Base-by-base conservation (phyloP, 2,329 filamentous ascomycete genomes). In the Cryoendolithus antarcticus region DNA sequence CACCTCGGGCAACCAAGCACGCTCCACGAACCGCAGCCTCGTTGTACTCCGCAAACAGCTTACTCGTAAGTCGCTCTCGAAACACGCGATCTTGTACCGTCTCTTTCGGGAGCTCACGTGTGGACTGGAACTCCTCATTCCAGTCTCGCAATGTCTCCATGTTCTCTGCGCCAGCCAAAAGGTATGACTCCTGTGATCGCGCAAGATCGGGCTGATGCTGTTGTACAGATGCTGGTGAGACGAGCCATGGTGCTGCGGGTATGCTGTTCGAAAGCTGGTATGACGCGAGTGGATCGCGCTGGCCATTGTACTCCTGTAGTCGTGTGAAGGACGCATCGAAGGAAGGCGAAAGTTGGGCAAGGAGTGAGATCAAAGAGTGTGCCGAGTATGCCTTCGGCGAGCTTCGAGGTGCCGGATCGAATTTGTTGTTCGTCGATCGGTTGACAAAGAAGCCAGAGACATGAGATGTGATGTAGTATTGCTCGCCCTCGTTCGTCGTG, bases 71-170 rank as follows among this genome's bases (percentile, higher is more conserved):
- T 27, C 91, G 79, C 62, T 98, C 91, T 24, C 91, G 77, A 72
- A 96, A 96, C 11, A 98, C 88, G 39, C 89, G 79, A 57, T 98
- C 91, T 61, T 95, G 89, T 8, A 98, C 83, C 6, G 80, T 86
- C 48, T 95, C 89, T 57, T 86, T 89, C 28, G 89, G 88, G 47
- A 98, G 73, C 62, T 98, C 91, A 53, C 86, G 80, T 8, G 91
- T 94, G 2, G 89, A 94, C 62, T 98, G 91, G 58, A 98, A 93
- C 58, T 98, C 91, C 61, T 98, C 91, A 53, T 98, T 98, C 89
- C 93, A 98, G 62, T 98, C 91, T 42, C 91, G 78, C 46, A 98
- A 69, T 4, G 86, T 94, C 57, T 98, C 91, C 0, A 86, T 85
- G 58, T 89, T 94, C 55, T 98, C 91, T 19, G 88, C 80, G 24